phyloP scores from a whole-genome alignment of 2,329 filamentous ascomycete species.

The Rosellinia necatrix region DNA sequence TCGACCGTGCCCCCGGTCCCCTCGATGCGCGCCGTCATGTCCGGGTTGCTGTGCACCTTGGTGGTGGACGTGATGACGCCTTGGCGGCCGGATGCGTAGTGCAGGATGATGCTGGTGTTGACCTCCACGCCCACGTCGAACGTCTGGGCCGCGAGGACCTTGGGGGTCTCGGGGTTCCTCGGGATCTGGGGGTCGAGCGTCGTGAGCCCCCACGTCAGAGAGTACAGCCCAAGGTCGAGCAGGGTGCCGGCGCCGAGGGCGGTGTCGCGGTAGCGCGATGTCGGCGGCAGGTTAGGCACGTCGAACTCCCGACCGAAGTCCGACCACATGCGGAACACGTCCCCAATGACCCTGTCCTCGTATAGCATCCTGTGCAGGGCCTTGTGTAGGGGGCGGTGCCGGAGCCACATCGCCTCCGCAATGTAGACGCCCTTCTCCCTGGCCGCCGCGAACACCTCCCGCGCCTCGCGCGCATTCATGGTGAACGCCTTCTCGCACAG shows the following conservation, averaged over 20 bases:
- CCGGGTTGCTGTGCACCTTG: conserved; percentile 28
- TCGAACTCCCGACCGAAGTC: conserved; percentile 48
- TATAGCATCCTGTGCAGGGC: too few species aligned
- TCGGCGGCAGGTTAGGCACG: conserved; percentile 38
- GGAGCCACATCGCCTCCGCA: conserved; percentile 53
- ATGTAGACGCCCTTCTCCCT: conserved; percentile 47
- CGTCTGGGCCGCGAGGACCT: conserved; percentile 44
- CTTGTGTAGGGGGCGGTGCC: conserved; percentile 50
- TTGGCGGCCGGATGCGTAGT: conserved; percentile 46
- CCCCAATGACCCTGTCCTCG: conserved; percentile 46
- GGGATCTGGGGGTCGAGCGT: conserved; percentile 40
- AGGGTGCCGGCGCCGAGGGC: conserved; percentile 49
- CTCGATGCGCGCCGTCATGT: conserved; percentile 46
- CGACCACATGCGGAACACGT: conserved; percentile 45
- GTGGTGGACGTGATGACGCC: conserved; percentile 49
- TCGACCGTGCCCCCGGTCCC: conserved; percentile 45
- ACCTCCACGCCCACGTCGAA: conserved; percentile 43
- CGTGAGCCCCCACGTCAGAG: conserved; percentile 47
- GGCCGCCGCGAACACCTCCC: conserved; percentile 47
- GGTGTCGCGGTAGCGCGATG: conserved; percentile 44
- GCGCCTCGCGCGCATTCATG: conserved; percentile 46
- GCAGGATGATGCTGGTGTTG: conserved; percentile 45
- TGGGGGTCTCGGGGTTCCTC: conserved; percentile 38
- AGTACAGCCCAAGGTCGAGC: conserved; percentile 52
- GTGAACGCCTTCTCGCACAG: conserved; percentile 53